These are phyloP conservation scores for Cladosporium sp. DNA, from an alignment of 2,329 filamentous ascomycete species.

Conservation along the genomic window DNA sequence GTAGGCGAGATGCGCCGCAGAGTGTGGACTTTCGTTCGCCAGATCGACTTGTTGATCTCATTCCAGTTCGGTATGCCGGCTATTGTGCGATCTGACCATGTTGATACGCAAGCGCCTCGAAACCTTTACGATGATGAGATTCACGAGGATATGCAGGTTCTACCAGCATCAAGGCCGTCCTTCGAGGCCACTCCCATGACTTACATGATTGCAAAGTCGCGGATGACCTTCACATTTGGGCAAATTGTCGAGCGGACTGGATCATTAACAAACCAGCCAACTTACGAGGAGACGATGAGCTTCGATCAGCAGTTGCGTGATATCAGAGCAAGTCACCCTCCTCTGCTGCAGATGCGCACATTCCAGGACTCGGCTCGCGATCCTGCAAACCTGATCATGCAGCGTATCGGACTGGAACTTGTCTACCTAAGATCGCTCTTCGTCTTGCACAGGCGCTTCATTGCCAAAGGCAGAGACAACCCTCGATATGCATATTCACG, in stretches of 20 bases:
- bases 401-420: constrained; percentile 80
- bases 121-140: constrained; percentile 85
- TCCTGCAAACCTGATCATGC: constrained; percentile 69
- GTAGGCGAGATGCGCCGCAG: constrained; percentile 70
- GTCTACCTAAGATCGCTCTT: constrained; percentile 88
- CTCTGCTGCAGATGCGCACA: constrained; percentile 74
- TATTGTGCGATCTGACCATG: constrained; percentile 74
- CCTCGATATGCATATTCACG: constrained; percentile 82
- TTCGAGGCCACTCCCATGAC: constrained; percentile 74
- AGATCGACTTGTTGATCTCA: constrained; percentile 75
- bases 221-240: constrained; percentile 68
- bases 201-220: constrained; percentile 76
- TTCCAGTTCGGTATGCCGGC: constrained; percentile 64
- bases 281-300: constrained; percentile 64
- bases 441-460: constrained; percentile 84
- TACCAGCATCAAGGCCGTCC: constrained; percentile 68
- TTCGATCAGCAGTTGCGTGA: constrained; percentile 61
- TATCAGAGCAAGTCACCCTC: constrained; percentile 67
- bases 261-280: constrained; percentile 61
- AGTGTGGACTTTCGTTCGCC: constrained; percentile 69
- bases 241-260: constrained; percentile 68
- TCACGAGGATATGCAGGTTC: constrained; percentile 64
- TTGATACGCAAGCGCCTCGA: constrained; percentile 72
- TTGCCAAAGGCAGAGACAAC: constrained; percentile 75
- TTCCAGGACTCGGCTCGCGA: constrained; percentile 75